Percentiles rank a stretch among this genome's conserved stretches.
phyloP scores from a whole-genome alignment of 2,329 filamentous ascomycete genomes.

The Alternaria rosae region DNA sequence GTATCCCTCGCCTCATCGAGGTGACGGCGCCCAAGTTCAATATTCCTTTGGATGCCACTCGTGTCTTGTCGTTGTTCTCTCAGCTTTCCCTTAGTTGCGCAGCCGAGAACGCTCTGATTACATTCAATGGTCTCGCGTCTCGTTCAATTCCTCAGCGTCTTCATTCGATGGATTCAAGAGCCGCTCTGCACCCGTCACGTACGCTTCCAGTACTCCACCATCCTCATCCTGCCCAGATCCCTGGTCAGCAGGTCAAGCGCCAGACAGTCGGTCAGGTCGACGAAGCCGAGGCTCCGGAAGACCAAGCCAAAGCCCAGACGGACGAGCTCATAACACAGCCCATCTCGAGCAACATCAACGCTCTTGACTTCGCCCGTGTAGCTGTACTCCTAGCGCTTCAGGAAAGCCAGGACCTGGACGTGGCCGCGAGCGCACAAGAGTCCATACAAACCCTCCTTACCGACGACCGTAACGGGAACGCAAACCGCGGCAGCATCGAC shows the following conservation, averaged over 20 bases:
- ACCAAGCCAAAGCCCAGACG: constrained; percentile 19
- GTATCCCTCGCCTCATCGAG: constrained; percentile 76
- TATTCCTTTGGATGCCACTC: constrained; percentile 73
- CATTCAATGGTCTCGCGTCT: constrained; percentile 68
- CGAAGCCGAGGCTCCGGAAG: constrained; percentile 39
- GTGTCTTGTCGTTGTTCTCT: constrained; percentile 79
- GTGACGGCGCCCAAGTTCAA: constrained; percentile 73
- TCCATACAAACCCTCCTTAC: constrained; percentile 50
- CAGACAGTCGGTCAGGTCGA: constrained; percentile 43
- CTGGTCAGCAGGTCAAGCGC: constrained; percentile 21
- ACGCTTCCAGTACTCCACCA: constrained; percentile 35
- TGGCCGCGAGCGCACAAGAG: constrained; percentile 54
- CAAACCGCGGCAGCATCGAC: constrained; percentile 34
- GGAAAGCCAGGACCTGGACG: constrained; percentile 48
- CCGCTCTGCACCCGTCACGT: constrained; percentile 28
- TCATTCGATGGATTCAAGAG: constrained; percentile 30
- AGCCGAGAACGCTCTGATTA: constrained; percentile 85
- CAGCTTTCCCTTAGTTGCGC: constrained; percentile 78
- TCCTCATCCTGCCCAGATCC: constrained; percentile 25
- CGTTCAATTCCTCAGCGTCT: constrained; percentile 29
- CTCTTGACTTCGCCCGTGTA: constrained; percentile 56
- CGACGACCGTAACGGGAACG: constrained; percentile 38
- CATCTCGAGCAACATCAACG: constrained; percentile 45
- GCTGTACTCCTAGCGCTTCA: constrained; percentile 57
- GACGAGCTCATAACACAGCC: constrained; percentile 34